Evolutionary conservation across 352 stramenopile genomes (phyloP).

Genomic region (Pythium chondricola): DNA sequence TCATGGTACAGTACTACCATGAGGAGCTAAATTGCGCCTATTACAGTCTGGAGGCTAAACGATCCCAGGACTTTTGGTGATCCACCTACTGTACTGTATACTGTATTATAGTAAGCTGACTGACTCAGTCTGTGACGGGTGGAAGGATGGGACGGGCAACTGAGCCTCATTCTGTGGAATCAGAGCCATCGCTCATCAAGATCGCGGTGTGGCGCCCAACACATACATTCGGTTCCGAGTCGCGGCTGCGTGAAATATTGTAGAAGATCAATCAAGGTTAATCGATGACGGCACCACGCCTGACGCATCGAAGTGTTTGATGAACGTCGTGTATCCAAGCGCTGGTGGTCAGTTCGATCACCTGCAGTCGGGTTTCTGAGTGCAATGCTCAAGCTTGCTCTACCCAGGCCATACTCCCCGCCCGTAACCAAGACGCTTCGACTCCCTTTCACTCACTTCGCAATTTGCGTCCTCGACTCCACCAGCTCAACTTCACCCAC

Average conservation of each 20-base stretch:
- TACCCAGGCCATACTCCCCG: neutral
- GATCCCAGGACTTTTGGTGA: neutral
- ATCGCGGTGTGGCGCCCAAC: neutral
- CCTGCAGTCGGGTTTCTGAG: neutral
- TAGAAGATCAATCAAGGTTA: neutral
- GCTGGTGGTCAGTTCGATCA: neutral
- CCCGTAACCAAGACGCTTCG: neutral
- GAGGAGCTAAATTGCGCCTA: neutral
- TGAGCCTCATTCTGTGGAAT: neutral
- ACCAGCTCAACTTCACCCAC: neutral
- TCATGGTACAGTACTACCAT: too few relatives aligned
- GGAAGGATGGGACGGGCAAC: too few relatives aligned
- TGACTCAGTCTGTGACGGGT: too few relatives aligned
- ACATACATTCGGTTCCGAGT: neutral
- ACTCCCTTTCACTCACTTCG: slow-evolving; percentile 4
- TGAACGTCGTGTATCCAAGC: neutral
- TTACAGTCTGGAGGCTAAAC: neutral
- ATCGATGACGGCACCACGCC: neutral
- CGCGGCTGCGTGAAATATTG: neutral
- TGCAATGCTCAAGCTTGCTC: neutral
- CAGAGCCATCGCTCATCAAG: neutral
- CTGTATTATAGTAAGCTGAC: too few relatives aligned
- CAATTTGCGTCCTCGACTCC: slow-evolving; percentile 9
- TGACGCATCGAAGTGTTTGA: neutral
- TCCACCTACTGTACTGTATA: neutral